Evolutionary conservation across 2,329 filamentous ascomycete genomes (phyloP).

Genomic region (Aspergillus jensenii): DNA sequence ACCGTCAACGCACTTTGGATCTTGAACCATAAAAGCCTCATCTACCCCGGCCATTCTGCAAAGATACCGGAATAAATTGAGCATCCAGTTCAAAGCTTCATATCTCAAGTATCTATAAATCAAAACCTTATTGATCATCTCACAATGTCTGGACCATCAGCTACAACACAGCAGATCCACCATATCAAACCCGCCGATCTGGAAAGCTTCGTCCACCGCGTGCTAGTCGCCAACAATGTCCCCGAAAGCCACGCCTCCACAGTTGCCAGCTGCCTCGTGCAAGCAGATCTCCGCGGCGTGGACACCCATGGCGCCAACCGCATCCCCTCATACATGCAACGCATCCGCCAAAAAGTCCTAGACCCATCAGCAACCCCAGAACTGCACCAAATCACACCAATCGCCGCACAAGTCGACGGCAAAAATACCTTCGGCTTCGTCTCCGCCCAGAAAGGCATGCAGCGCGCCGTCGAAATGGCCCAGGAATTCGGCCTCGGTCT

Average conservation of each 20-base stretch:
- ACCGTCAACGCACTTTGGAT: no score
- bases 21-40: conserved; percentile 3
- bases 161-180: conserved; percentile 14
- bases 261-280: conserved; percentile 67
- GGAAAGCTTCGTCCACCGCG: conserved; percentile 26
- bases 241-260: conserved; percentile 58
- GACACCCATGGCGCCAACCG: conserved; percentile 79
- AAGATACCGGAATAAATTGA: neutral
- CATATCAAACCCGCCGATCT: conserved; percentile 18
- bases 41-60: neutral
- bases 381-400: conserved; percentile 64
- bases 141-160: conserved; percentile 7
- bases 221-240: conserved; percentile 53
- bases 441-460: conserved; percentile 66
- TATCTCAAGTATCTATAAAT: neutral
- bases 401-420: conserved; percentile 67
- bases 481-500: conserved; percentile 68
- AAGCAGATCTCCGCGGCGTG: conserved; percentile 74
- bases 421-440: conserved; percentile 76
- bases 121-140: neutral
- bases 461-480: conserved; percentile 66
- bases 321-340: conserved; percentile 73
- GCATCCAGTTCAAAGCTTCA: neutral
- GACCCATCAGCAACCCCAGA: conserved; percentile 60
- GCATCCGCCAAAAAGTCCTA: conserved; percentile 69